Conservation (phyloP, 2,329 filamentous ascomycete genomes). For the Ophiostoma angusticollis region DNA sequence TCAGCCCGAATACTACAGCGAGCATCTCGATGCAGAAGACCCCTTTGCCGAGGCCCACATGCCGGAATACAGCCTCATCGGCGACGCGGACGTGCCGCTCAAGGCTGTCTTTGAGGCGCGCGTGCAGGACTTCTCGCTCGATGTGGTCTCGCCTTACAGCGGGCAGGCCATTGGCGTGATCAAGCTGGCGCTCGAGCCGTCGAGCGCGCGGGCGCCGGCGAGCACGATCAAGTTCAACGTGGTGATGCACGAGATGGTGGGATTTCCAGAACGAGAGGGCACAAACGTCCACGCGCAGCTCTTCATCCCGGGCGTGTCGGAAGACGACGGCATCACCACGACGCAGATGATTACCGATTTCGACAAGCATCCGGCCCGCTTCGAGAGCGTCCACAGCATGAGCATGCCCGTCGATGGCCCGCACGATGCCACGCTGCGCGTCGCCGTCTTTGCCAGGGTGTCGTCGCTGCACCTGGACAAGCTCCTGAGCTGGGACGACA, state of each 20-base stretch:
- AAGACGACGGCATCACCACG: constrained; percentile 83
- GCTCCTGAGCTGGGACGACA: constrained; percentile 95
- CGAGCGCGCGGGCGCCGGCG: constrained; percentile 79
- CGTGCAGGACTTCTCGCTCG: constrained; percentile 85
- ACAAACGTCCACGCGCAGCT: constrained; percentile 92
- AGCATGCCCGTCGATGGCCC: constrained; percentile 73
- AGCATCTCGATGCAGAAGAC: constrained; percentile 76
- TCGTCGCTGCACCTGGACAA: constrained; percentile 93
- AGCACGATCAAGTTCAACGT: constrained; percentile 97
- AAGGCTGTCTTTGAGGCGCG: constrained; percentile 87
- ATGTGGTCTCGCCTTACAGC: constrained; percentile 86
- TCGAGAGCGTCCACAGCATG: constrained; percentile 98
- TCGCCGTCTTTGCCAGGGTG: constrained; percentile 84
- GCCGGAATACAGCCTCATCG: constrained; percentile 83
- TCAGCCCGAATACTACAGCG: constrained; percentile 84
- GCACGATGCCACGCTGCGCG: constrained; percentile 61
- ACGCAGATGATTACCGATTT: constrained; percentile 92
- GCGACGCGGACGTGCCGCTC: constrained; percentile 84
- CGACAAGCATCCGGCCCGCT: constrained; percentile 81
- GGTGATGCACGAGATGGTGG: constrained; percentile 90
- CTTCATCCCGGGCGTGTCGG: constrained; percentile 84
- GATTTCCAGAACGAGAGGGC: constrained; percentile 90
- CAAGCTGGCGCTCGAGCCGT: constrained; percentile 82
- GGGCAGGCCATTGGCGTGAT: constrained; percentile 83
- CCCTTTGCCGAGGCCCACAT: constrained; percentile 86